Conservation (phyloP, 257 asterid genomes). For the Salvia splendens region DNA sequence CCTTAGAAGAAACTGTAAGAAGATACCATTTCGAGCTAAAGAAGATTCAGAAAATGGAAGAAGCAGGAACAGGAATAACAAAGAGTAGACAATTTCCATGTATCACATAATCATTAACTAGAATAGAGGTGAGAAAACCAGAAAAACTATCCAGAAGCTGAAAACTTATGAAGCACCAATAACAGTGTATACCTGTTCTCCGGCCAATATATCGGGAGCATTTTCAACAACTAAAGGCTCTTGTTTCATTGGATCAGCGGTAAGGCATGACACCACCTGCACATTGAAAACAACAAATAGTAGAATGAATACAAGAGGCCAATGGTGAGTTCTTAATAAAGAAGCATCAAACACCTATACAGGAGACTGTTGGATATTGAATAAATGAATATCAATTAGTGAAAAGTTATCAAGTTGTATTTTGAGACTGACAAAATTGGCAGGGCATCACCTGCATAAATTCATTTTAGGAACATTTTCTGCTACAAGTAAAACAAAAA, state of each 20-base stretch:
- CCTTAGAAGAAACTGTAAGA: constrained; percentile 11
- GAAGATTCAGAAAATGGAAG: constrained; percentile 13
- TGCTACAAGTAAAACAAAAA: background rate
- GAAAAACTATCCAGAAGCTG: background rate
- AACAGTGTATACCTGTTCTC: constrained; percentile 75
- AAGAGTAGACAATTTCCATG: background rate
- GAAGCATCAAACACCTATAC: background rate
- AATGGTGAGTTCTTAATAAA: constrained; percentile 15
- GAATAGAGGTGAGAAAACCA: background rate
- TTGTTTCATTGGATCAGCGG: constrained; percentile 90
- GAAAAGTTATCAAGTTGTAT: background rate
- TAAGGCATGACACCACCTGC: constrained; percentile 73
- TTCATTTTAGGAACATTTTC: background rate
- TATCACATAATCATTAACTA: background rate
- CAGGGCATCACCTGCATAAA: background rate
- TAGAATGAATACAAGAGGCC: constrained; percentile 26
- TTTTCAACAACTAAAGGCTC: constrained; percentile 81
- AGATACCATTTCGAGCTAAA: constrained; percentile 18
- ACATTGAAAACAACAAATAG: constrained; percentile 4
- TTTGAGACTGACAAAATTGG: background rate
- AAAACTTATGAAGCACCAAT: constrained; percentile 7
- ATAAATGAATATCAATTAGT: background rate
- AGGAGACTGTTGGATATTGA: constrained; percentile 5
- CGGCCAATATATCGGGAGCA: constrained; percentile 81
- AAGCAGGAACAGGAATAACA: constrained; percentile 21